A percentile compares a stretch with the other conserved stretches of the same genome.
phyloP scores from a whole-genome alignment of 305 asterid species.

The Solanum hybrid region DNA sequence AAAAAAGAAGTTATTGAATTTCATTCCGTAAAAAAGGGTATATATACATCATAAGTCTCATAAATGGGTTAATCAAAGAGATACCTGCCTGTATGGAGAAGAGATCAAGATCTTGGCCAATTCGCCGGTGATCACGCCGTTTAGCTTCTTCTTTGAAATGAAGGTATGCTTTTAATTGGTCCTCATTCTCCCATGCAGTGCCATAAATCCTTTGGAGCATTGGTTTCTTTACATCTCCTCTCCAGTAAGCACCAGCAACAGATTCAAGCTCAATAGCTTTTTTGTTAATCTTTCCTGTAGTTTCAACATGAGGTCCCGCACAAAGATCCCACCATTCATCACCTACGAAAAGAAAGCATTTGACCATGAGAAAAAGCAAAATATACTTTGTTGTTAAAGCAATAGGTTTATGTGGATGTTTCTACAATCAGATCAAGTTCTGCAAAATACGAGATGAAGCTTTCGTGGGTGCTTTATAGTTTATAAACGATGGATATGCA shows the following conservation, averaged over 20 bases:
- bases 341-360: conserved; percentile 33
- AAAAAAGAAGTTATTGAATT: background rate
- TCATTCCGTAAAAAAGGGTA: background rate
- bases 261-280: conserved; percentile 90
- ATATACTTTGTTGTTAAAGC: background rate
- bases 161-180: conserved; percentile 74
- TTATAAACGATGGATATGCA: background rate
- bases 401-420: background rate
- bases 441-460: background rate
- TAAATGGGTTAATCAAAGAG: conserved; percentile 1
- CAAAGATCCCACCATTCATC: conserved; percentile 99
- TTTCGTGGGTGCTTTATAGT: background rate
- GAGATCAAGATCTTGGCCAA: conserved; percentile 95
- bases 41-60: background rate
- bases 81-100: conserved; percentile 81
- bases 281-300: conserved; percentile 76
- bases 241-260: conserved; percentile 99
- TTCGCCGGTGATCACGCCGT: conserved; percentile 89
- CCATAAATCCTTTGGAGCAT: conserved; percentile 97
- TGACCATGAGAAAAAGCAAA: background rate
- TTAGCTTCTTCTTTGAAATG: conserved; percentile 95
- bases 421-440: background rate
- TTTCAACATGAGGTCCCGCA: conserved; percentile 98
- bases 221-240: conserved; percentile 80
- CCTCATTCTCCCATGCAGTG: conserved; percentile 96